Conservation (phyloP, 2,329 filamentous ascomycete species). For the Nemania sp. region DNA sequence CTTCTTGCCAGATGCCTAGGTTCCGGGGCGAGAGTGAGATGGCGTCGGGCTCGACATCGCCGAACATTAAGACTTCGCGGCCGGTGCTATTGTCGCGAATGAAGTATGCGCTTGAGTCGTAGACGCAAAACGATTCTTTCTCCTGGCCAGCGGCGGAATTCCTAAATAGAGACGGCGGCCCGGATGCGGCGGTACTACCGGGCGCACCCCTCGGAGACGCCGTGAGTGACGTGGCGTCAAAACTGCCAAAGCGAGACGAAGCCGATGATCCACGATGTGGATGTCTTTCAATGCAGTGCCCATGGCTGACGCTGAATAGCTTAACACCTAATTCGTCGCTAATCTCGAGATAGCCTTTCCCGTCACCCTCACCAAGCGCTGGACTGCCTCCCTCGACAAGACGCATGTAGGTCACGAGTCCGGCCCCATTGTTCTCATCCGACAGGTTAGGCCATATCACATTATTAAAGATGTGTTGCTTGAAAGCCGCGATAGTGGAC, state of each 20-base stretch:
- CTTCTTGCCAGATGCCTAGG: slow-evolving; percentile 80
- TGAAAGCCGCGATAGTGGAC: slow-evolving; percentile 88
- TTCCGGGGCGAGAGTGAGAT: slow-evolving; percentile 83
- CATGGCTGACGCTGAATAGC: slow-evolving; percentile 85
- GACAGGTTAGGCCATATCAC: slow-evolving; percentile 97
- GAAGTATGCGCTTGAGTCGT: slow-evolving; percentile 92
- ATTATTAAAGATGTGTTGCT: slow-evolving; percentile 95
- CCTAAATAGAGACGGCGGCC: slow-evolving; percentile 32
- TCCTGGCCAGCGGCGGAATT: slow-evolving; percentile 38
- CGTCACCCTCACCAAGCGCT: slow-evolving; percentile 77
- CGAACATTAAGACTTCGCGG: slow-evolving; percentile 87
- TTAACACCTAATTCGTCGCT: slow-evolving; percentile 89
- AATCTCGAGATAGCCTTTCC: slow-evolving; percentile 82
- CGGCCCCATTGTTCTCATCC: slow-evolving; percentile 93
- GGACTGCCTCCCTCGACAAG: slow-evolving; percentile 87
- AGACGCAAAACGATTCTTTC: slow-evolving; percentile 65
- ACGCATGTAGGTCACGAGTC: slow-evolving; percentile 86
- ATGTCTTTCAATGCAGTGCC: slow-evolving; percentile 79
- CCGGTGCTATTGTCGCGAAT: slow-evolving; percentile 73
- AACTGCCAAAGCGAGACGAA: slow-evolving; percentile 54
- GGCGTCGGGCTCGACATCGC: slow-evolving; percentile 91
- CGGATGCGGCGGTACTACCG: slow-evolving; percentile 33
- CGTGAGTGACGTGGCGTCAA: slow-evolving; percentile 45
- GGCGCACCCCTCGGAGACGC: slow-evolving; percentile 31
- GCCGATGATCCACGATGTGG: slow-evolving; percentile 64